phyloP scores from a whole-genome alignment of 2,329 filamentous ascomycete genomes.

The Neonectria coccinea region DNA sequence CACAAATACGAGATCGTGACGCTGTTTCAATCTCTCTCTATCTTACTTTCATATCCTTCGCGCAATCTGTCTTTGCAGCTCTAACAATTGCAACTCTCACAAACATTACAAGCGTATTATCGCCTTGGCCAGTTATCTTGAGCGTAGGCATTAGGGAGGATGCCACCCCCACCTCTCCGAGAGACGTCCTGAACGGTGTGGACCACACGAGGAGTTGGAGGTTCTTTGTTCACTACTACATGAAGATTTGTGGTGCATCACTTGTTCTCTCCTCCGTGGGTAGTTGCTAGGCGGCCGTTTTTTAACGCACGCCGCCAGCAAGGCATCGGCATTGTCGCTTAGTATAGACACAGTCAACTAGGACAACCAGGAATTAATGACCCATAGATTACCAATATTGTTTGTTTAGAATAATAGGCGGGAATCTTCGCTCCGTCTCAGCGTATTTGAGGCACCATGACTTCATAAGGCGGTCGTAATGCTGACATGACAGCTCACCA shows the following conservation, averaged over 20 bases:
- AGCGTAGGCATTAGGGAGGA: background rate
- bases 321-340: background rate
- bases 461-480: no score
- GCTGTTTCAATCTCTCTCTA: background rate
- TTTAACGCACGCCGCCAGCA: background rate
- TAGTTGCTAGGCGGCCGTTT: no score
- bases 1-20: background rate
- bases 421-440: no score
- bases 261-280: background rate
- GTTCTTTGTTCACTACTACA: background rate
- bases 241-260: background rate
- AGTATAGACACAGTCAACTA: slow-evolving; percentile 1
- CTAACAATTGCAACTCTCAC: background rate
- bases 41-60: background rate
- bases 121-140: background rate
- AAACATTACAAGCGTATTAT: background rate
- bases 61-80: background rate
- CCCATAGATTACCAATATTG: background rate
- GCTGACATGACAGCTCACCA: no score
- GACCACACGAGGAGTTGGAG: slow-evolving; percentile 1
- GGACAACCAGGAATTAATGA: background rate
- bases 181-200: background rate
- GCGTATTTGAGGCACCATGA: no score
- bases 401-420: no score
- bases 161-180: background rate